Evolutionary conservation across 495 filamentous ascomycete genomes (phyloP).

Genomic region (Xylaria telfairii): DNA sequence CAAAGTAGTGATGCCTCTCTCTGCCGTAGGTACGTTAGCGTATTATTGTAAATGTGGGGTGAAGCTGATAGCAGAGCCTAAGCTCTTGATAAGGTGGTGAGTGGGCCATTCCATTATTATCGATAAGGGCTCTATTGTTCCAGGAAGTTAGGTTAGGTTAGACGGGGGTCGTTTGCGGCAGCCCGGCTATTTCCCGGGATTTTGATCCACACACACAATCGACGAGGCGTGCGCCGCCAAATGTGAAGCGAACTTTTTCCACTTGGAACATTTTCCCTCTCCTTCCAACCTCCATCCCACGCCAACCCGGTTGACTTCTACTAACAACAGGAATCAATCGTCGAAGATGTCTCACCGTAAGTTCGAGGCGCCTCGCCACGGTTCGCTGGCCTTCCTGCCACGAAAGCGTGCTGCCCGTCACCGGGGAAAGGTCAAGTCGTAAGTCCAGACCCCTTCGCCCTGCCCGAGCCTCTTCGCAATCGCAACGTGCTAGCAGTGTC

Average conservation of each 20-base stretch:
- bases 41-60: neutral
- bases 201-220: constrained; percentile 34
- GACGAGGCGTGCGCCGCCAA: constrained; percentile 22
- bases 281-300: constrained; percentile 34
- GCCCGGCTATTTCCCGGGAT: constrained; percentile 39
- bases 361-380: constrained; percentile 94
- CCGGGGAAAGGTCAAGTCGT: constrained; percentile 98
- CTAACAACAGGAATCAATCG: constrained; percentile 42
- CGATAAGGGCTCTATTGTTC: constrained; percentile 25
- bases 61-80: neutral
- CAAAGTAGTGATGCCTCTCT: neutral
- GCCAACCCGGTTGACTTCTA: constrained; percentile 40
- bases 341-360: constrained; percentile 72
- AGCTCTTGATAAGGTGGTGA: neutral
- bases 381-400: constrained; percentile 95
- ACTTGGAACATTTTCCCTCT: constrained; percentile 34
- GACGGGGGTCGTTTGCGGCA: neutral
- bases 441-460: constrained; percentile 44
- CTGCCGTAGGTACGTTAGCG: too few species aligned
- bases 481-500: neutral
- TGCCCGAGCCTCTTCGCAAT: neutral
- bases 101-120: neutral
- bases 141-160: neutral
- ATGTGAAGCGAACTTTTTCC: constrained; percentile 33
- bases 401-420: constrained; percentile 96